A percentile compares a stretch with the other conserved stretches of the same genome.
These are phyloP conservation scores for Helotiales sp. DNA, from an alignment of 2,329 filamentous ascomycete genomes.

Conservation along the genomic window DNA sequence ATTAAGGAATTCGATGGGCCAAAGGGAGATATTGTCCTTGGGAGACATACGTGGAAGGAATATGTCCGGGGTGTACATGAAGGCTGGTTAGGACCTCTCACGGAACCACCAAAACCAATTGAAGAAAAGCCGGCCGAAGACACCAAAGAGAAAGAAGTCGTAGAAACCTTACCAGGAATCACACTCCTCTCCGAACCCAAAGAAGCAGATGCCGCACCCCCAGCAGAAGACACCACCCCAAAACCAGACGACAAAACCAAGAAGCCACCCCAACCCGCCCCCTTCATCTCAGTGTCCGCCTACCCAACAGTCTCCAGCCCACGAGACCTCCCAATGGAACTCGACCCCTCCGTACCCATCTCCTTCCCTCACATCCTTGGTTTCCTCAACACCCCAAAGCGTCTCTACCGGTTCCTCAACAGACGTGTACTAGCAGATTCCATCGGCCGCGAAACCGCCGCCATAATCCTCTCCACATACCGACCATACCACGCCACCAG, in stretches of 20 bases:
- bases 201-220: conserved; percentile 26
- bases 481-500: conserved; percentile 49
- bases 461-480: conserved; percentile 71
- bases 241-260: conserved; percentile 60
- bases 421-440: conserved; percentile 83
- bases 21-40: conserved; percentile 85
- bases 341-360: conserved; percentile 75
- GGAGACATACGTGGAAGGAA: conserved; percentile 95
- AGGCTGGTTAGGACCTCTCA: conserved; percentile 89
- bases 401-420: conserved; percentile 87
- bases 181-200: conserved; percentile 40
- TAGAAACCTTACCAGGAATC: conserved; percentile 38
- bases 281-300: conserved; percentile 75
- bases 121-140: conserved; percentile 14
- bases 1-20: conserved; percentile 74
- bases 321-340: conserved; percentile 66
- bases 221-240: conserved; percentile 27
- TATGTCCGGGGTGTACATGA: conserved; percentile 93
- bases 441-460: conserved; percentile 85
- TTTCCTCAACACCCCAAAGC: conserved; percentile 86
- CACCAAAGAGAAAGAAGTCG: conserved; percentile 22
- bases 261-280: conserved; percentile 65
- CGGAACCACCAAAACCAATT: conserved; percentile 56
- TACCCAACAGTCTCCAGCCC: conserved; percentile 73
- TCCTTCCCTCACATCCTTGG: conserved; percentile 89